These are phyloP conservation scores for Stentor roeselii DNA, from an alignment of 73 alveolate species.

Conservation along the genomic window DNA sequence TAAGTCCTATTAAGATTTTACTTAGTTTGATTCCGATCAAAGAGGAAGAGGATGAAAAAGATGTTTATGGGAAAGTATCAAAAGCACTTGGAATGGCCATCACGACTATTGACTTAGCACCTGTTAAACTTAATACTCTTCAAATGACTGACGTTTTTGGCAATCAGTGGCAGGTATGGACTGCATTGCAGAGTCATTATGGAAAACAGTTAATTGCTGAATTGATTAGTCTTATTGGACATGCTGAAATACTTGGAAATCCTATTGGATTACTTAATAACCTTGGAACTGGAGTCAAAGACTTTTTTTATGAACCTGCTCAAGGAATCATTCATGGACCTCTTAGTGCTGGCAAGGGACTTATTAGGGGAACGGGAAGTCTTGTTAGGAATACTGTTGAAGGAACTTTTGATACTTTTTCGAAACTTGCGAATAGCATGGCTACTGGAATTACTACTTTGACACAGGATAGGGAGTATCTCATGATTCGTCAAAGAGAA, in stretches of 20 bases:
- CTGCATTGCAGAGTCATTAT: conserved; percentile 56
- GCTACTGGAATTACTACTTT: conserved; percentile 75
- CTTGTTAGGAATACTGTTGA: conserved; percentile 85
- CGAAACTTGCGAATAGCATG: conserved; percentile 80
- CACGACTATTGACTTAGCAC: conserved; percentile 76
- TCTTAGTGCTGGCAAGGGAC: conserved; percentile 87
- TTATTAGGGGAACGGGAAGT: conserved; percentile 88
- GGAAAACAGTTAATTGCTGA: conserved; percentile 50
- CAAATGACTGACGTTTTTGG: conserved; percentile 62
- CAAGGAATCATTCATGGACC: conserved; percentile 91
- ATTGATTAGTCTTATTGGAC: conserved; percentile 60
- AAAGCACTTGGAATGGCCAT: conserved; percentile 70
- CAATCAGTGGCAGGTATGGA: conserved; percentile 44
- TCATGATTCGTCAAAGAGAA: conserved; percentile 71
- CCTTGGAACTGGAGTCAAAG: conserved; percentile 93
- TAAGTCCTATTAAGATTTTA: conserved; percentile 11
- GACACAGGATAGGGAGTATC: conserved; percentile 77
- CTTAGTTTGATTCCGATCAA: conserved; percentile 4
- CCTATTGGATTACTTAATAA: conserved; percentile 88
- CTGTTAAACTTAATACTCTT: conserved; percentile 66
- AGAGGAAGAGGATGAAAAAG: conserved; percentile 37
- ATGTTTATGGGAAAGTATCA: conserved; percentile 40
- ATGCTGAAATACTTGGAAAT: conserved; percentile 86
- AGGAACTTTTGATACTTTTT: conserved; percentile 88
- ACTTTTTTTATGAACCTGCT: conserved; percentile 92